phyloP scores from a whole-genome alignment of 2,329 filamentous ascomycete genomes.

The Fusarium protoensiforme region DNA sequence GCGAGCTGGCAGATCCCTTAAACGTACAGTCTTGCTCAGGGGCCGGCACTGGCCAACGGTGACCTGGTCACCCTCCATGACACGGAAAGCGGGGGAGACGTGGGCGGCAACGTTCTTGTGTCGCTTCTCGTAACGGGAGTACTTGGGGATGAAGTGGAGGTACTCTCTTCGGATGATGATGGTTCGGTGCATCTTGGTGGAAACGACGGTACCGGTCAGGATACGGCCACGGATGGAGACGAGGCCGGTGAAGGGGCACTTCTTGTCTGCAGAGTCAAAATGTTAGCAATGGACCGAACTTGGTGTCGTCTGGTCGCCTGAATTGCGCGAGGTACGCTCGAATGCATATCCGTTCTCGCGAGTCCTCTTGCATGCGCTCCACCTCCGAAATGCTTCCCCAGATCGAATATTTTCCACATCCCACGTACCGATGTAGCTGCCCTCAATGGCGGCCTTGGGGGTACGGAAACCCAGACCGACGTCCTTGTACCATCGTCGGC shows the following conservation, averaged over 20 bases:
- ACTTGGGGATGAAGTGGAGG: slow-evolving; percentile 99
- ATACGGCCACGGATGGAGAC: slow-evolving; percentile 99
- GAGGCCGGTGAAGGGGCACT: slow-evolving; percentile 99
- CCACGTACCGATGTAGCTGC: slow-evolving; percentile 96
- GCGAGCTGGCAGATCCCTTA: neutral
- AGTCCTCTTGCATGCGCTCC: neutral
- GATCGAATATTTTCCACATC: slow-evolving; percentile 29
- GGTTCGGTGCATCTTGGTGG: slow-evolving; percentile 99
- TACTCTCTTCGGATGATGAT: slow-evolving; percentile 99
- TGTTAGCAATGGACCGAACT: slow-evolving; percentile 38
- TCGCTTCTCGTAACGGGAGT: slow-evolving; percentile 99
- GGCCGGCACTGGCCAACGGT: slow-evolving; percentile 99
- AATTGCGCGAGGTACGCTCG: neutral
- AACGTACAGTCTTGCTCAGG: slow-evolving; percentile 98
- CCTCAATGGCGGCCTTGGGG: slow-evolving; percentile 98
- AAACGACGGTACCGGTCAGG: slow-evolving; percentile 98
- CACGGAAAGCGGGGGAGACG: slow-evolving; percentile 99
- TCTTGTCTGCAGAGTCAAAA: slow-evolving; percentile 81
- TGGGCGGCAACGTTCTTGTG: slow-evolving; percentile 99
- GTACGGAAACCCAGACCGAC: slow-evolving; percentile 99
- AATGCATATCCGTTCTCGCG: neutral
- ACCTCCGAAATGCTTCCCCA: slow-evolving; percentile 10
- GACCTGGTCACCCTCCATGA: slow-evolving; percentile 99
- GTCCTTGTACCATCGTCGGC: slow-evolving; percentile 98
- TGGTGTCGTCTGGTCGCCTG: neutral